phyloP scores from a whole-genome alignment of 352 stramenopile species.

The Peronospora tabacina region DNA sequence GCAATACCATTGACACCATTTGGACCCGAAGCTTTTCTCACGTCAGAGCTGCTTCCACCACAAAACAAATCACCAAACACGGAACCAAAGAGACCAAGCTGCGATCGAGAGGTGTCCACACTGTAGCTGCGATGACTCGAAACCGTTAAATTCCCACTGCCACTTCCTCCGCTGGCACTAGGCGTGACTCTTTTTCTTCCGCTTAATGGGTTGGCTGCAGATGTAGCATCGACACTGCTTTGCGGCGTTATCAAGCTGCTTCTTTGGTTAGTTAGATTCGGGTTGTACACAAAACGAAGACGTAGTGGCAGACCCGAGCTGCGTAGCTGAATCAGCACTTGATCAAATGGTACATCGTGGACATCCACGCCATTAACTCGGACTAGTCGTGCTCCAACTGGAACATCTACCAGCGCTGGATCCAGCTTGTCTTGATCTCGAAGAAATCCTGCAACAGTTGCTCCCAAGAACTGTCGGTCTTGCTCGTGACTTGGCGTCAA shows the following conservation, averaged over 20 bases:
- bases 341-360: conserved; percentile 49
- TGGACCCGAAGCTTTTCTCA: neutral
- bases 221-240: conserved; percentile 9
- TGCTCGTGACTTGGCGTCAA: conserved; percentile 57
- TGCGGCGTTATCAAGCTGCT: conserved; percentile 6
- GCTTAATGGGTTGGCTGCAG: conserved; percentile 9
- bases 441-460: conserved; percentile 60
- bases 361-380: conserved; percentile 68
- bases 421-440: conserved; percentile 52
- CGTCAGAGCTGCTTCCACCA: conserved; percentile 4
- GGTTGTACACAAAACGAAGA: conserved; percentile 60
- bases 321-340: conserved; percentile 48
- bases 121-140: conserved; percentile 39
- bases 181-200: conserved; percentile 8
- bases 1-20: neutral
- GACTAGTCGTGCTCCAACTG: conserved; percentile 56
- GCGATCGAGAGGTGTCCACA: conserved; percentile 39
- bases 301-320: conserved; percentile 43
- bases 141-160: conserved; percentile 13
- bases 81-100: conserved; percentile 43
- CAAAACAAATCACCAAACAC: conserved; percentile 73
- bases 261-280: conserved; percentile 34
- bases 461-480: conserved; percentile 52
- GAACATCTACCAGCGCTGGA: conserved; percentile 44
- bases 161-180: conserved; percentile 12